These are phyloP conservation scores for Nematodospora valgi DNA, from an alignment of 805 yeast species.

Conservation along the genomic window DNA sequence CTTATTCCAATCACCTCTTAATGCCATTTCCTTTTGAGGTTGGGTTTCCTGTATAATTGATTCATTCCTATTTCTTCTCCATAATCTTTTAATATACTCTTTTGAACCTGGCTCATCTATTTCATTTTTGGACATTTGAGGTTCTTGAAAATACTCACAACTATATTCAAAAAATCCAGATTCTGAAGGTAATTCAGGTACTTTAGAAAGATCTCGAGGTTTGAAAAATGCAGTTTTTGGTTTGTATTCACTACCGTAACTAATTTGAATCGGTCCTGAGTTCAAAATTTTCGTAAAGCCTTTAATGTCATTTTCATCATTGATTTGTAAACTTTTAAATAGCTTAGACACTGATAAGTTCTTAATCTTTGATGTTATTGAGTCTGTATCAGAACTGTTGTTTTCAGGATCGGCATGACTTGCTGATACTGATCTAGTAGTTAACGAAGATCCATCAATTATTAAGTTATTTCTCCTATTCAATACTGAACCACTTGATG, in stretches of 20 bases:
- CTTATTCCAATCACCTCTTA: constrained; percentile 83
- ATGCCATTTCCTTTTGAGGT: constrained; percentile 77
- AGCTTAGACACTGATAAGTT: constrained; percentile 32
- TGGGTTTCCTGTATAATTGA: constrained; percentile 84
- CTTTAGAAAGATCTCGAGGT: constrained; percentile 28
- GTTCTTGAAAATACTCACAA: constrained; percentile 93
- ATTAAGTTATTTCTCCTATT: constrained; percentile 23
- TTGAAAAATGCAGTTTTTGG: constrained; percentile 59
- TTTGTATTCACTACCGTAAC: constrained; percentile 41
- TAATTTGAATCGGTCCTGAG: constrained; percentile 32
- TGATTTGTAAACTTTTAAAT: constrained; percentile 35
- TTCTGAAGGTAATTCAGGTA: constrained; percentile 49
- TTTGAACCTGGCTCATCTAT: constrained; percentile 90
- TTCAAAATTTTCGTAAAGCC: constrained; percentile 34
- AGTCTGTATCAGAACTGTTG: constrained; percentile 18
- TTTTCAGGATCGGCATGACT: constrained; percentile 14
- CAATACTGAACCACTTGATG: constrained; percentile 18
- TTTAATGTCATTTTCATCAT: constrained; percentile 39
- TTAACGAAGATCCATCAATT: constrained; percentile 24
- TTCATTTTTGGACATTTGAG: constrained; percentile 84
- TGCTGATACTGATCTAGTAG: constrained; percentile 28
- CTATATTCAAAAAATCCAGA: constrained; percentile 72
- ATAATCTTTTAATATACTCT: constrained; percentile 73
- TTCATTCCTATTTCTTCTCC: constrained; percentile 92
- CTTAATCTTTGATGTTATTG: constrained; percentile 32